Base-by-base conservation (phyloP, 1,284 basidiomycete species). In the Sporisorium exsertum region DNA sequence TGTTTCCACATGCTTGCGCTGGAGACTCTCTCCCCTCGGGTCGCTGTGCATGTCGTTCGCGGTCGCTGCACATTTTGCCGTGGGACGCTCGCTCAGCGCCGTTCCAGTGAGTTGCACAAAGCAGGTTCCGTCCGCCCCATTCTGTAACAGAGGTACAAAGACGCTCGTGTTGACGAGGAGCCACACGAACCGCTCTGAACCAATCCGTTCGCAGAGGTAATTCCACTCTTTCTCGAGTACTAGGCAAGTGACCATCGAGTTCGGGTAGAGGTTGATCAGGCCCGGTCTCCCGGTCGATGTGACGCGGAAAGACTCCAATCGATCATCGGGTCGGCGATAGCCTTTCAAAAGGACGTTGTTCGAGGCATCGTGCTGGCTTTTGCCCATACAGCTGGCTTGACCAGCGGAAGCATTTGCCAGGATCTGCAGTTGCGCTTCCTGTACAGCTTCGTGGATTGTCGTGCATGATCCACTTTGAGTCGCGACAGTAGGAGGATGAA, bases 61-160 rank as follows among this genome's bases (percentile, higher is more conserved):
- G 20, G 42, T 33, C 42, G n/a, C 29, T 5, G 42, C 29, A 26
- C n/a, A n/a, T 12, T 9, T 32, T 4, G 9, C 26, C 2, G 56
- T 8, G 1, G 66, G 9, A 9, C 29, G 52, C 55, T 90, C 87
- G 18, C 90, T 86, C 12, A 95, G 81, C 2, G 91, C 90, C 35
- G 88, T 87, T 2, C 94, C 94, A 0, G 91, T 90, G 65, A 94
- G 84, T 84, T 95, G 94, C 69, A 91, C 92, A 16, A 92, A 88
- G 80, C 92, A 94, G n/a, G 89, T 90, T 75, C 94, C 93, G 0
- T 72, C 66, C 2, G 63, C 59, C 0, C 54, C 74, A 2, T 57
- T 10, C 9, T 24, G 22, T 12, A 91, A 90, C 8, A 95, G 82
- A 1, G 91, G 87, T 15, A 91, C 81, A 81, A 94, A 95, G 26